Base-by-base conservation (phyloP, 177 flowering plant genomes). In the Vitis hybrid region DNA sequence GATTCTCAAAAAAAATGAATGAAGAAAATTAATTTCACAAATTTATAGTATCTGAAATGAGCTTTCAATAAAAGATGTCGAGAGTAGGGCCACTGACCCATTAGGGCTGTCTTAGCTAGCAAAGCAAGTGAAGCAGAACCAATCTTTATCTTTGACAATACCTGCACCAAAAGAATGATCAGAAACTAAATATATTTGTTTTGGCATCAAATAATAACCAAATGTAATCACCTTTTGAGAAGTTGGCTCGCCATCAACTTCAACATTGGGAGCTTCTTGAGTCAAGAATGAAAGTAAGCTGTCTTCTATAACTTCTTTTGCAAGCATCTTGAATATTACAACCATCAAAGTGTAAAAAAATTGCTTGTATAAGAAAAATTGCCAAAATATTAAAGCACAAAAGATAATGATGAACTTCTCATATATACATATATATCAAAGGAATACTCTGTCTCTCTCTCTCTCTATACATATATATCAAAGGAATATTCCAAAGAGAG, bases 241-340 rank as follows among this genome's bases (percentile, higher is more conserved):
- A 67, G 79, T 69, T 30, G 77, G 72, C 66, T 82, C 87, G 46
- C 86, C 89, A 70, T 86, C 87, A 76, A 82, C 74, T 61, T 90
- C 96, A 78, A 72, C 71, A 75, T 90, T 75, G 61, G 87, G 89
- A 68, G 72, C 78, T 68, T 93, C 91, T 74, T 71, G 73, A 2
- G 93, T 84, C 74, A 95, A 69, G 77, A 85, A 83, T 18, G 97
- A 68, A 76, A 91, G 88, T 69, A 93, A 71, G 67, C 87, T 84
- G 64, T 90, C 97, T 79, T 91, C 97, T 61, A 95, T 68, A 52
- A 95, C 81, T 83, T 88, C 92, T 81, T 75, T 93, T 17, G 99
- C 97, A 73, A 95, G 93, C 96, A 95, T 95, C 99, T 95, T 63
- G 48, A 73, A 64, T 46, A 63, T 13, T 52, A 64, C 54, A 67